Evolutionary conservation across 371 early-diverging fungal species (phyloP).

Genomic region (Gilbertella persicaria): DNA sequence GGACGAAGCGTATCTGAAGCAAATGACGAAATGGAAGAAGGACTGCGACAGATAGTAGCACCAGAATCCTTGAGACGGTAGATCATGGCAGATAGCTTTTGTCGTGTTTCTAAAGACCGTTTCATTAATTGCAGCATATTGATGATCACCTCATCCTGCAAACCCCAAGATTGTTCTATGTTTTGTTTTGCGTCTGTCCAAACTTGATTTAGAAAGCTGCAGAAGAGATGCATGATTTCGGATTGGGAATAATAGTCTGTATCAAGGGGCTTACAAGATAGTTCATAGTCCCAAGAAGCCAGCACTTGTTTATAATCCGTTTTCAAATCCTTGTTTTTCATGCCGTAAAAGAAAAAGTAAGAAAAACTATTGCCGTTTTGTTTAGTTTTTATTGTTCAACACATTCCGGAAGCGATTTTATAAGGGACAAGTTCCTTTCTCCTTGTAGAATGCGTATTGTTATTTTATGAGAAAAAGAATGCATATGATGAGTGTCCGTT

Average conservation of each 20-base stretch:
- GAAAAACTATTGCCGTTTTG: too few species aligned
- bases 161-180: conserved; percentile 3
- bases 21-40: background rate
- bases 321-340: too few species aligned
- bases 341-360: too few species aligned
- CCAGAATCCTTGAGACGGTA: background rate
- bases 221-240: conserved; percentile 5
- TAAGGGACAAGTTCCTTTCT: too few species aligned
- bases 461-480: too few species aligned
- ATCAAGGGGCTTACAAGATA: background rate
- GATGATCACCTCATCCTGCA: background rate
- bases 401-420: too few species aligned
- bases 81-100: conserved; percentile 5
- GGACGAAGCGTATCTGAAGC: background rate
- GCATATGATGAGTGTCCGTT: too few species aligned
- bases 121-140: conserved; percentile 14
- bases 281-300: conserved; percentile 4
- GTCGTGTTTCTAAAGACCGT: conserved; percentile 8
- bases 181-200: conserved; percentile 17
- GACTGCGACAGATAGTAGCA: background rate
- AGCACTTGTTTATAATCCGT: conserved; percentile 9
- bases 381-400: too few species aligned
- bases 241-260: too few species aligned
- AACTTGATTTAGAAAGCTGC: conserved; percentile 10
- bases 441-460: too few species aligned